Conservation (phyloP, 176 grass and related monocot genomes). For the Puya raimondii region DNA sequence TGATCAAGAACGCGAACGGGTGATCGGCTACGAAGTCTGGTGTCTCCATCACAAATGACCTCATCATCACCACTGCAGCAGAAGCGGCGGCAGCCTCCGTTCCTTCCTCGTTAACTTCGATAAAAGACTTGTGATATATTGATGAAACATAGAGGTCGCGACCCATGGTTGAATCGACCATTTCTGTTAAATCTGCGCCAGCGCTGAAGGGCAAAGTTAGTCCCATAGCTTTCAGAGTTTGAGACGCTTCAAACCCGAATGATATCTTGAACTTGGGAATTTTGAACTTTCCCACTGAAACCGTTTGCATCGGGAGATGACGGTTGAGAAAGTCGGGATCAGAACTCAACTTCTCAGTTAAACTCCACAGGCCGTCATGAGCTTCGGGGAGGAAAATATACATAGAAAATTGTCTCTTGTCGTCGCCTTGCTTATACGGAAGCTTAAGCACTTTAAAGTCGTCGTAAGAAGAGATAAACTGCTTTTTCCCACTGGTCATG, state of each 20-base stretch:
- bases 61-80: conserved; percentile 14
- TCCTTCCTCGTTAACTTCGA: conserved; percentile 82
- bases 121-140: conserved; percentile 56
- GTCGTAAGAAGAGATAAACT: conserved; percentile 33
- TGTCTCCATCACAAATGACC: conserved; percentile 1
- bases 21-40: conserved; percentile 45
- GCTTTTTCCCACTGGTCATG: conserved; percentile 46
- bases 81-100: conserved; percentile 55
- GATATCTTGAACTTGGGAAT: conserved; percentile 79
- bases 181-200: conserved; percentile 40
- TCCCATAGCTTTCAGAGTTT: conserved; percentile 46
- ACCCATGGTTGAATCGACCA: conserved; percentile 35
- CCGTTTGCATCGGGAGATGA: conserved; percentile 33
- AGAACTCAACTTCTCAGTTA: conserved; percentile 42
- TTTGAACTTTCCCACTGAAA: conserved; percentile 47
- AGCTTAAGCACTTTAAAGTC: conserved; percentile 58
- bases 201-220: conserved; percentile 40
- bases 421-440: conserved; percentile 54
- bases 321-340: conserved; percentile 46
- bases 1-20: conserved; percentile 46
- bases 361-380: conserved; percentile 43
- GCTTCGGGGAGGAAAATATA: conserved; percentile 66
- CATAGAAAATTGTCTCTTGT: conserved; percentile 72
- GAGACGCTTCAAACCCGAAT: conserved; percentile 47
- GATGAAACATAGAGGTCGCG: conserved; percentile 38